A percentile compares a stretch with the other conserved stretches of the same genome.
These are phyloP conservation scores for Cladorrhinum samala DNA, from an alignment of 495 filamentous ascomycete species.

Conservation along the genomic window DNA sequence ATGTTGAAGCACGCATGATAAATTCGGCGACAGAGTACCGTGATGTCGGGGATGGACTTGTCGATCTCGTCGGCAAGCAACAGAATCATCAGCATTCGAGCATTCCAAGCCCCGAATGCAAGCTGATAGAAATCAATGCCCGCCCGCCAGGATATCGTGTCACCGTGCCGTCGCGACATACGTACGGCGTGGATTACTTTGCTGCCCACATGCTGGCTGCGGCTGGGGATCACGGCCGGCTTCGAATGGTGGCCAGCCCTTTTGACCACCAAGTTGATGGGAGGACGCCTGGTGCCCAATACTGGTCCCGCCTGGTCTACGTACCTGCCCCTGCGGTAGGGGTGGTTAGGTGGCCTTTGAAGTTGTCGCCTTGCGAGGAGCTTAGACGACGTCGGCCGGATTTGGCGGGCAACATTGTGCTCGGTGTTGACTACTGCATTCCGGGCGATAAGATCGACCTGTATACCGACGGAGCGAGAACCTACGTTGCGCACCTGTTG, in stretches of 20 bases:
- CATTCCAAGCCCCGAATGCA: slow-evolving; percentile 17
- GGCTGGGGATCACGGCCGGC: slow-evolving; percentile 20
- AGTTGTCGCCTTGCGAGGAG: slow-evolving; percentile 21
- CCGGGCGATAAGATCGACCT: slow-evolving; percentile 15
- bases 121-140: slow-evolving; percentile 37
- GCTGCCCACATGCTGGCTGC: slow-evolving; percentile 30
- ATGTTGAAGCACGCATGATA: slow-evolving; percentile 28
- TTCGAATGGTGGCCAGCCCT: slow-evolving; percentile 19
- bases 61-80: slow-evolving; percentile 13
- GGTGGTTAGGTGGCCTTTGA: slow-evolving; percentile 4
- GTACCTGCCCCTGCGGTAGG: slow-evolving; percentile 22
- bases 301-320: slow-evolving; percentile 27
- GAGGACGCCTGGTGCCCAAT: slow-evolving; percentile 14
- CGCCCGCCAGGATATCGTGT: slow-evolving; percentile 31
- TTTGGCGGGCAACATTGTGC: slow-evolving; percentile 16
- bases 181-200: slow-evolving; percentile 40
- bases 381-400: slow-evolving; percentile 20
- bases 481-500: slow-evolving; percentile 23
- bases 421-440: slow-evolving; percentile 19
- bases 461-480: slow-evolving; percentile 23
- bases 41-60: slow-evolving; percentile 8
- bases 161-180: slow-evolving; percentile 18
- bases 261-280: slow-evolving; percentile 12
- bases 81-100: neutral
- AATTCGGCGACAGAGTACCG: slow-evolving; percentile 28